phyloP scores from a whole-genome alignment of 2,329 filamentous ascomycete species.

The Fusarium sp. region DNA sequence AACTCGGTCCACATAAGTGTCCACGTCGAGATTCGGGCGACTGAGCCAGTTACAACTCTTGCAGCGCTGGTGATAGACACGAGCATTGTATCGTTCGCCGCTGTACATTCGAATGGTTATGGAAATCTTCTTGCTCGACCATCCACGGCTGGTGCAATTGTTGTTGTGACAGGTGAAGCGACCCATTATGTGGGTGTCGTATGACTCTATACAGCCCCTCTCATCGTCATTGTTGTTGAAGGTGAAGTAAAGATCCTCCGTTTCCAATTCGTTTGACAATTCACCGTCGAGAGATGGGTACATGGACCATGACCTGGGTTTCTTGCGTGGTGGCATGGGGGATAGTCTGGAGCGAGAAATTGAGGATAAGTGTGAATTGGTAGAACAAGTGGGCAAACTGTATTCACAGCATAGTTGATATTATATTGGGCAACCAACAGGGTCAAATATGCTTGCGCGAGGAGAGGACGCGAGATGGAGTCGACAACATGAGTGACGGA shows the following conservation, averaged over 20 bases:
- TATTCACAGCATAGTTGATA: not conserved
- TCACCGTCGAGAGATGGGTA: constrained; percentile 27
- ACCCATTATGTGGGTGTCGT: constrained; percentile 47
- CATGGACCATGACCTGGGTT: constrained; percentile 30
- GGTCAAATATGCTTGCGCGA: not conserved
- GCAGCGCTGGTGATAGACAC: constrained; percentile 51
- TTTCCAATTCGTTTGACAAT: constrained; percentile 22
- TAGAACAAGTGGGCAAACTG: not conserved
- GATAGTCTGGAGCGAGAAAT: not conserved
- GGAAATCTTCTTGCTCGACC: constrained; percentile 48
- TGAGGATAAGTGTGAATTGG: too few relatives aligned
- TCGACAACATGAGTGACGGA: not conserved
- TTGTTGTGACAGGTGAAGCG: constrained; percentile 46
- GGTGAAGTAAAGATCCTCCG: constrained; percentile 22
- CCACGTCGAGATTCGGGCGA: constrained; percentile 38
- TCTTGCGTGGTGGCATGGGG: not conserved
- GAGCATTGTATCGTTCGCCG: constrained; percentile 46
- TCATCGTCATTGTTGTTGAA: constrained; percentile 41
- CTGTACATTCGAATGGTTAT: constrained; percentile 48
- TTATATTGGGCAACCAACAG: not conserved
- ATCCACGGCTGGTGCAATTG: constrained; percentile 33
- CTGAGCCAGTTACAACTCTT: constrained; percentile 43
- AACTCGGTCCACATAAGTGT: constrained; percentile 48
- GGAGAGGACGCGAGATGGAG: not conserved
- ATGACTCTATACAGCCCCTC: constrained; percentile 13